Base-by-base conservation (phyloP, 148 eudicot genomes). In the Bassia scoparia region DNA sequence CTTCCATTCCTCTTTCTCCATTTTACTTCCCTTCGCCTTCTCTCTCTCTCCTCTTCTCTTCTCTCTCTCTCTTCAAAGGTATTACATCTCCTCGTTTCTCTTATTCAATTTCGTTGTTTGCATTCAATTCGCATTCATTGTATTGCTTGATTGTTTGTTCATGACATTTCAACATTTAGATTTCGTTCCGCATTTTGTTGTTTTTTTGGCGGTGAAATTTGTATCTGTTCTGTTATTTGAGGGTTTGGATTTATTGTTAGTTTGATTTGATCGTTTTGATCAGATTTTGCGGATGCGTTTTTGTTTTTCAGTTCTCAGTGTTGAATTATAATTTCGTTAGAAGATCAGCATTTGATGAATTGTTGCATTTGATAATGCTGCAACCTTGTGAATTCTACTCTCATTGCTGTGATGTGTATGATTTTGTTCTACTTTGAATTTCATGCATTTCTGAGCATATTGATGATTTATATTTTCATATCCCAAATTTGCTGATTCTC, bases 41-140 rank as follows among this genome's bases (percentile, higher is more conserved):
- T 26, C 53, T 26, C 31, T 37, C 53, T 17, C 11, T 31, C 44
- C 44, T 23, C 69, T 24, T 46, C 27, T 18, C 53, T 53, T 52
- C 37, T 31, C 43, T 38, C 79, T 15, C 60, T 64, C 46, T 74
- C 18, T 61, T 34, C 56, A 54, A 77, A n/a, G 80, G 80, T 72
- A 78, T 72, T n/a, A n/a, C 49, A 18, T 60, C 30, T 52, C 56
- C 61, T 71, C 61, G 29, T 53, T 63, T 72, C 67, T 68, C 72
- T 82, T 58, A 63, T 58, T 18, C 21, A 7, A 7, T 14, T 29
- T 27, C 4, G 1, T 2, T 17, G 0, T 26, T 31, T 31, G 34
- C 33, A 18, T 0, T 43, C 1, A 1, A 31, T 30, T 33, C 64
- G 33, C 29, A 44, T 71, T 20, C 34, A 35, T n/a, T 6, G 27